Base-by-base conservation (phyloP, 2,329 filamentous ascomycete species). In the Fusarium sp. region DNA sequence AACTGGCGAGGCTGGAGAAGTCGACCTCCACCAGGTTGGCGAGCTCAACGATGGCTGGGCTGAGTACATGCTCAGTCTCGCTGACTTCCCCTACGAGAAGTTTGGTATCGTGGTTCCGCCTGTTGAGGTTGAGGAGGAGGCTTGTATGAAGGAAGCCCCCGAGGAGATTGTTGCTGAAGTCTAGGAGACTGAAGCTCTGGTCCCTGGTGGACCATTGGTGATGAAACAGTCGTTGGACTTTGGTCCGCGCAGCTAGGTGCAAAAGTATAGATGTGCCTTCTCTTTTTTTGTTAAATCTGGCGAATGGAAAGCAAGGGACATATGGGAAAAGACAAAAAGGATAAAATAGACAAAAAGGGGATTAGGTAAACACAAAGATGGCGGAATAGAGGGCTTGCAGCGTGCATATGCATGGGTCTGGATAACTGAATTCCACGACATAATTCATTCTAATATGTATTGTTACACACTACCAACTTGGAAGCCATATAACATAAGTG, bases 1-100 rank as follows among this genome's bases (percentile, higher is more conserved):
- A 68, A 93, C 90, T 24, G 91, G 91, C 1, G 87, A 90, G 77
- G 89, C 84, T 0, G 84, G 83, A 11, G 77, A 77, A 4, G 78
- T 83, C 5, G 84, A 86, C 50, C 69, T 80, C 59, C 81, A 87
- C 64, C 80, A 85, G 74, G 72, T 87, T 3, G 87, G 86, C 1
- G 80, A 87, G 72, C 48, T 83, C 11, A 81, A 77, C 44, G 87
- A 89, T 64, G 87, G 86, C 12, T 89, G 86, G 86, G 85, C 81
- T 2, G 81, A 87, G 71, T 83, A 86, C 67, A 73, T 83, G 49
- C 65, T 72, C 24, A 81, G 76, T 19, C 73, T 89, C 25, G 80
- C 79, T 46, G 70, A 79, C 35, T 89, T 89, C 58, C 84, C 85
- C 0, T 88, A 87, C 53, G 79, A 80, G 26, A 82, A 78, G 71